A percentile compares a stretch with the other conserved stretches of the same genome.
Conservation (phyloP, 148 eudicot genomes). For the Rhododendron simsii region DNA sequence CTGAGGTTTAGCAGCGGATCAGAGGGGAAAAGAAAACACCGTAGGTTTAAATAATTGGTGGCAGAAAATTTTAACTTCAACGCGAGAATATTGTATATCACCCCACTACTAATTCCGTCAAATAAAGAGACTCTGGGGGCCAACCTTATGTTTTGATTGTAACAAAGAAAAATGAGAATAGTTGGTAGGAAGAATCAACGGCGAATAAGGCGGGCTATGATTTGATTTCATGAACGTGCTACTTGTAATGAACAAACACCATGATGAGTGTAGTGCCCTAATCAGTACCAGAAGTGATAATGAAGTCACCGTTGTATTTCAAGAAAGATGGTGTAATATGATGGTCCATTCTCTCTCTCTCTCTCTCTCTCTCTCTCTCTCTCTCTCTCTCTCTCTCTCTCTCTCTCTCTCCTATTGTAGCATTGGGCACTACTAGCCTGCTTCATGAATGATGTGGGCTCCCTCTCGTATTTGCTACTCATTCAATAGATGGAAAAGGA, state of each 20-base stretch:
- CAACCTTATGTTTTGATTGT: not conserved
- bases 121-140: not conserved
- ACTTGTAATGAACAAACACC: not conserved
- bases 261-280: not conserved
- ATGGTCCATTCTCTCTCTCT: not conserved
- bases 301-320: not conserved
- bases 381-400: not conserved
- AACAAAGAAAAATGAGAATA: not conserved
- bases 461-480: not conserved
- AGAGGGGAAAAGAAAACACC: not conserved
- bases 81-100: not conserved
- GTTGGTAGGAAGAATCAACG: constrained; percentile 1
- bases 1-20: not conserved
- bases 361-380: no score
- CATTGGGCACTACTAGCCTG: not conserved
- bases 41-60: not conserved
- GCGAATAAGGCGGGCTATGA: constrained; percentile 4
- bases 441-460: constrained; percentile 2
- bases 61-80: not conserved
- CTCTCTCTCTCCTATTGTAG: not conserved
- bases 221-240: not conserved
- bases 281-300: constrained; percentile 7
- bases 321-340: not conserved
- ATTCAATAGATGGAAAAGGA: not conserved
- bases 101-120: not conserved